Percentiles rank a stretch among this genome's conserved stretches.
These are phyloP conservation scores for Aspergillus hancockii DNA, from an alignment of 495 filamentous ascomycete species.

Conservation along the genomic window DNA sequence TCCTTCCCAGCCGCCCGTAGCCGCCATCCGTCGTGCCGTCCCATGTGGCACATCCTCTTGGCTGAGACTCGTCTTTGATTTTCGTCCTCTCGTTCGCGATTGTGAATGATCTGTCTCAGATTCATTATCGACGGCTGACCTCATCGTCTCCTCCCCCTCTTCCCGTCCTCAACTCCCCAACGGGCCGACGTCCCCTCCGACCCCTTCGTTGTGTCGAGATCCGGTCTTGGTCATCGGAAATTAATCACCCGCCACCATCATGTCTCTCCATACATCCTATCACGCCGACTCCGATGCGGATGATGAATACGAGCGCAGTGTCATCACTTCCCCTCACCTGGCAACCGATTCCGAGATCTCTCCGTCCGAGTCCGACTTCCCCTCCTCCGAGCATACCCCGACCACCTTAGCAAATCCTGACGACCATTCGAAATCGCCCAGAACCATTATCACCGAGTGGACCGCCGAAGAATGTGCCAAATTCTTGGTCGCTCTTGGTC, in stretches of 20 bases:
- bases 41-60: constrained; percentile 22
- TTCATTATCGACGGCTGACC: background rate
- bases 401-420: constrained; percentile 75
- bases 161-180: background rate
- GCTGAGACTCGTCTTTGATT: constrained; percentile 6
- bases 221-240: constrained; percentile 4
- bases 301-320: constrained; percentile 87
- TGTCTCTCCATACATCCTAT: constrained; percentile 56
- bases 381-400: constrained; percentile 83
- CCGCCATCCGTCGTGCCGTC: constrained; percentile 18
- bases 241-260: constrained; percentile 19
- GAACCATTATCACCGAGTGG: constrained; percentile 85
- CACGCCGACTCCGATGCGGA: constrained; percentile 90
- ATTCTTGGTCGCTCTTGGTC: constrained; percentile 75
- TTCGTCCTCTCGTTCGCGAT: background rate
- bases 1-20: constrained; percentile 1
- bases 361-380: constrained; percentile 77
- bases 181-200: constrained; percentile 17
- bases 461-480: constrained; percentile 83
- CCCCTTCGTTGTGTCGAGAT: constrained; percentile 14
- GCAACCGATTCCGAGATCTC: constrained; percentile 77
- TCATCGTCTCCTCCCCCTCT: background rate
- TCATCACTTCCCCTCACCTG: constrained; percentile 70
- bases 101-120: constrained; percentile 2
- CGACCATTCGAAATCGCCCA: constrained; percentile 68